Percentiles rank a stretch among this genome's conserved stretches.
Evolutionary conservation across 805 yeast species (phyloP).

Genomic region (Cyberlindnera americana): DNA sequence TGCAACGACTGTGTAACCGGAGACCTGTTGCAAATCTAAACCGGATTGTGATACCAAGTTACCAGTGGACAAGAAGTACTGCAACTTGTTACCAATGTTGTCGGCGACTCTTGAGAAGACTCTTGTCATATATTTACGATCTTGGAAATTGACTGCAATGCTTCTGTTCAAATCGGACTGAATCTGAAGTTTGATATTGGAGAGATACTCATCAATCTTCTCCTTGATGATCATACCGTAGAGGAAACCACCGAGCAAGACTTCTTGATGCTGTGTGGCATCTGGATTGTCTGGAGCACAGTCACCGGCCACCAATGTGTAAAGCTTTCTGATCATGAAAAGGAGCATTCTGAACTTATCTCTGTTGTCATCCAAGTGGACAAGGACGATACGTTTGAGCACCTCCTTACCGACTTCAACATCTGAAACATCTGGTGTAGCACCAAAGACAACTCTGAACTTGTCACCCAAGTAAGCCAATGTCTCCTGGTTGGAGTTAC

Average conservation of each 20-base stretch:
- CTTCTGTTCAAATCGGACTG: constrained; percentile 80
- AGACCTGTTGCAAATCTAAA: constrained; percentile 93
- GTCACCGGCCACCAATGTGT: constrained; percentile 93
- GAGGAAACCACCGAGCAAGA: constrained; percentile 89
- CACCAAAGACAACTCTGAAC: constrained; percentile 89
- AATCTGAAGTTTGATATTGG: constrained; percentile 66
- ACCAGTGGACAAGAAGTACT: constrained; percentile 94
- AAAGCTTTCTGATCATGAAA: constrained; percentile 94
- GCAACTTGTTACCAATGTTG: constrained; percentile 91
- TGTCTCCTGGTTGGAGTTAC: constrained; percentile 82
- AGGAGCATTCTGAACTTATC: constrained; percentile 86
- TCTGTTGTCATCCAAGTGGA: constrained; percentile 67
- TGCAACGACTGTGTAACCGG: constrained; percentile 98
- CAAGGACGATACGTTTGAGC: constrained; percentile 78
- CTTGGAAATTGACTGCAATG: constrained; percentile 75
- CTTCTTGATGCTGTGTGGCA: constrained; percentile 98
- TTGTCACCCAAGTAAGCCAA: constrained; percentile 93
- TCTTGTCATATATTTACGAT: constrained; percentile 76
- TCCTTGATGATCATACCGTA: constrained; percentile 97
- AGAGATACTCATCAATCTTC: constrained; percentile 90
- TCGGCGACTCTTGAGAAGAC: constrained; percentile 80
- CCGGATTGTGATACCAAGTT: constrained; percentile 96
- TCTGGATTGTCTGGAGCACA: constrained; percentile 98
- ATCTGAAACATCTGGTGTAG: constrained; percentile 84
- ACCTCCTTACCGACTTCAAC: constrained; percentile 88